Base-by-base conservation (phyloP, 2,329 filamentous ascomycete species). In the Fusarium tuaranense region DNA sequence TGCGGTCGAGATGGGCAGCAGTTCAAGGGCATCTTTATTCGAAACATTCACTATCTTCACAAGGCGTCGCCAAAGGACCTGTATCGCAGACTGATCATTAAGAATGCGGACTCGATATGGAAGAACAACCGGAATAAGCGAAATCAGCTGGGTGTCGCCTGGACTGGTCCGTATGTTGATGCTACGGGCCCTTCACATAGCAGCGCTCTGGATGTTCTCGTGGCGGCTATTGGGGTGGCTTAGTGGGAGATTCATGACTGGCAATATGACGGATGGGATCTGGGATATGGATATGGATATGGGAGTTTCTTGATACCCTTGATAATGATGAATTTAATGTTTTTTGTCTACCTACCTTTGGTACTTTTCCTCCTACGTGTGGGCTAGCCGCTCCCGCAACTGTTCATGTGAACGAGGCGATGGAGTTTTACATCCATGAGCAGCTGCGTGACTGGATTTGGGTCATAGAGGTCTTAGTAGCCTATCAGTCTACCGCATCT, bases 21-120 rank as follows among this genome's bases (percentile, higher is more conserved):
- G 77, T 95, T 94, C 87, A 94, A 95, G 81, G 93, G 93, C 5
- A 85, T 94, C 39, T 93, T 94, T 72, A 86, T 89, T 18, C 87
- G 92, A 22, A 93, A 93, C 78, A 82, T 95, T 22, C 85, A 87
- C 38, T 87, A 88, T 65, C 81, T 95, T 38, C 85, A 92, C 25
- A 78, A 82, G 1, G 87, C 82, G 4, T 86, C 86, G 1, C 88
- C 88, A 0, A 83, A 88, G 41, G 80, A 84, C 4, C 80, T 80
- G 12, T 92, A 91, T 77, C 83, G 81, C 14, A 79, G 83, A 3
- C 91, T 92, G 65, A 88, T 94, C 66, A 80, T 86, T 58, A 83
- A 81, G 32, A 94, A 93, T 68, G 92, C 92, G 12, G 84, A 92
- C 71, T 88, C 87, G 53, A 90, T 94, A 68, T 94, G 92, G 92